A percentile compares a stretch with the other conserved stretches of the same genome.
These are phyloP conservation scores for Yamadazyma trypodendri DNA, from an alignment of 1,139 yeast genomes.

Conservation along the genomic window DNA sequence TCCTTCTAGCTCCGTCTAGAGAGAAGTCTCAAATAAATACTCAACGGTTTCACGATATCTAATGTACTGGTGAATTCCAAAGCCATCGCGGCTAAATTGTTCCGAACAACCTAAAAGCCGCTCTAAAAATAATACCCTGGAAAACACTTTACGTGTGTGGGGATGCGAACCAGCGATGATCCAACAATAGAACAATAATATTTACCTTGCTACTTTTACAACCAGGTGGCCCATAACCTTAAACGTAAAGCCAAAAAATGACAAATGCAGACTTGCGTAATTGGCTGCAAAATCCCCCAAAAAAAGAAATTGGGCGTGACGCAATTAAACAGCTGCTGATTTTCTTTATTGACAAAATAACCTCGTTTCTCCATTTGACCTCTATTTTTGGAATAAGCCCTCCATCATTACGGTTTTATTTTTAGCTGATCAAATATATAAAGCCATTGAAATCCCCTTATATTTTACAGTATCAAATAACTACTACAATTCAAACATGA, in stretches of 20 bases:
- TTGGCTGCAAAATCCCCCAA: not conserved
- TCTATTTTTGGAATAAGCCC: constrained; percentile 1
- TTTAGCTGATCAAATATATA: not conserved
- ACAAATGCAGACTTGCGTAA: not conserved
- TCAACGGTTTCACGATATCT: too few relatives aligned
- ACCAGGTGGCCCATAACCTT: not conserved
- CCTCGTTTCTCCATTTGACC: not conserved
- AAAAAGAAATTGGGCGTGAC: not conserved
- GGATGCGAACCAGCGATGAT: not conserved
- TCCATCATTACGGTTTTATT: not conserved
- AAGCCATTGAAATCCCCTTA: constrained; percentile 2
- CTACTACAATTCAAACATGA: constrained; percentile 9
- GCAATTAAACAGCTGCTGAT: not conserved
- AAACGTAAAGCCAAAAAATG: not conserved
- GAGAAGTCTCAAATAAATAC: too few relatives aligned
- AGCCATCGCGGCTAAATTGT: too few relatives aligned
- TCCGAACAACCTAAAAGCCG: not conserved
- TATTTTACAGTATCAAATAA: not conserved
- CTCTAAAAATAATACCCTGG: too few relatives aligned
- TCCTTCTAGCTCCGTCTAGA: too few relatives aligned
- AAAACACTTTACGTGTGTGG: too few relatives aligned
- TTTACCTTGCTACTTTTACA: not conserved
- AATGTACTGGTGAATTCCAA: too few relatives aligned
- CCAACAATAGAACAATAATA: not conserved
- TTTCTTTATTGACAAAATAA: not conserved